A percentile compares a stretch with the other conserved stretches of the same genome.
These are phyloP conservation scores for Nepenthes mirabilis DNA, from an alignment of 148 eudicot genomes.

Conservation along the genomic window DNA sequence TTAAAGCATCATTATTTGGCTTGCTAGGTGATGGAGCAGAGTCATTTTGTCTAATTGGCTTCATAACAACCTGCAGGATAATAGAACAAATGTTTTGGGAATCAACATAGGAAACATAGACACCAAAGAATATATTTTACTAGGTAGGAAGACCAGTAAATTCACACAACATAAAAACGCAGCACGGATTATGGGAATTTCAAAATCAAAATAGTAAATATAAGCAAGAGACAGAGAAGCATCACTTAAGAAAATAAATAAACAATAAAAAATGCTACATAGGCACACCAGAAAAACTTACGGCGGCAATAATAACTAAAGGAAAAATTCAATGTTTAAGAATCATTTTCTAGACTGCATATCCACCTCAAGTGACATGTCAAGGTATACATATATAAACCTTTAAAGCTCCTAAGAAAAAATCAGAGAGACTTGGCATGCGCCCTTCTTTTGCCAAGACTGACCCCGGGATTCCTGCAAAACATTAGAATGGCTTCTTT, in stretches of 20 bases:
- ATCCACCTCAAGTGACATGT: not conserved
- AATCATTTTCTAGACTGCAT: not conserved
- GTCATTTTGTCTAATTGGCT: conserved; percentile 39
- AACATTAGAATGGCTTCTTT: not conserved
- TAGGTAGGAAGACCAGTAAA: too few species aligned
- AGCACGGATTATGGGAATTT: too few species aligned
- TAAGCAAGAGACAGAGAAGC: too few species aligned
- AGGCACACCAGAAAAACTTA: too few species aligned
- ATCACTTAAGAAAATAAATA: too few species aligned
- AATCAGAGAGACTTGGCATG: conserved; percentile 46
- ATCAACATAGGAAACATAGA: not conserved
- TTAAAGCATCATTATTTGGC: conserved; percentile 54
- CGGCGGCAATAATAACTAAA: not conserved
- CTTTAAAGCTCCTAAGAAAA: conserved; percentile 61
- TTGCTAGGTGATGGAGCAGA: conserved; percentile 31
- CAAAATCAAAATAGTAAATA: too few species aligned
- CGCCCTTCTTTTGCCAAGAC: conserved; percentile 72
- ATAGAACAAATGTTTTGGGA: not conserved
- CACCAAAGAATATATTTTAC: not conserved
- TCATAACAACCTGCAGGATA: conserved; percentile 37
- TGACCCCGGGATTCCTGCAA: conserved; percentile 61
- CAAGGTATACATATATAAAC: conserved; percentile 23
- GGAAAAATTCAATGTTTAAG: not conserved
- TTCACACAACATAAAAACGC: too few species aligned
- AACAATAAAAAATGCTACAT: too few species aligned